Evolutionary conservation across 495 filamentous ascomycete species (phyloP), one percentile per base, ranked within the genome.

Genomic region (Penicillium tannophilum): DNA sequence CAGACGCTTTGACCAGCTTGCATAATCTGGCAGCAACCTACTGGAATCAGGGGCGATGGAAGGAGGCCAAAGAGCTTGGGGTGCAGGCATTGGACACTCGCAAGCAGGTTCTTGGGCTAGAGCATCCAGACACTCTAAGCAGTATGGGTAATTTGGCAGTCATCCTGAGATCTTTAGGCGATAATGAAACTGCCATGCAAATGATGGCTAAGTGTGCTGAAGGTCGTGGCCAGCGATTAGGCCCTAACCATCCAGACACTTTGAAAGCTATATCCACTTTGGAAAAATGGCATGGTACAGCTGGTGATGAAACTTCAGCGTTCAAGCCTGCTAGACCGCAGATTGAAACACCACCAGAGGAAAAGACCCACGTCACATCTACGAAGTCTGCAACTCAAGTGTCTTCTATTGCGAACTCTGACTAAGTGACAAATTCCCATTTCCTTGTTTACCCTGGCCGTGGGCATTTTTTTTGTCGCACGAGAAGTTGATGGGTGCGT

Each of bases 181-280:
- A 56, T 45, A 17, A 50, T n/a, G 17, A 55, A 50, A 4, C 52
- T 50, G 52, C 58, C 9, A 43, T 61, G 19, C 14, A 30, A 31
- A 50, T 62, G 19, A 62, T 57, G 47, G 44, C 24, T 10, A n/a
- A 58, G 19, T 62, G 47, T 49, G 54, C 47, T 48, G 16, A 31
- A 31, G 20, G 43, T 35, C 26, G 59, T 19, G 12, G 26, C 26
- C 41, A 49, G 57, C 23, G 9, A 53, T 47, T 62, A 48, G 54
- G 59, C 39, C 48, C 54, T 26, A 24, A 47, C 31, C 54, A 62
- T 28, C 54, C 47, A 26, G 14, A 39, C 43, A 56, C 59, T 19
- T 26, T 46, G 47, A 57, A 46, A 45, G 46, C 59, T n/a, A 47
- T 23, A 19, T 56, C 47, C 51, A 43, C 23, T 23, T 42, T 33